Evolutionary conservation across 1,139 yeast genomes (phyloP).

Genomic region (Debaryomyces subglobosus): DNA sequence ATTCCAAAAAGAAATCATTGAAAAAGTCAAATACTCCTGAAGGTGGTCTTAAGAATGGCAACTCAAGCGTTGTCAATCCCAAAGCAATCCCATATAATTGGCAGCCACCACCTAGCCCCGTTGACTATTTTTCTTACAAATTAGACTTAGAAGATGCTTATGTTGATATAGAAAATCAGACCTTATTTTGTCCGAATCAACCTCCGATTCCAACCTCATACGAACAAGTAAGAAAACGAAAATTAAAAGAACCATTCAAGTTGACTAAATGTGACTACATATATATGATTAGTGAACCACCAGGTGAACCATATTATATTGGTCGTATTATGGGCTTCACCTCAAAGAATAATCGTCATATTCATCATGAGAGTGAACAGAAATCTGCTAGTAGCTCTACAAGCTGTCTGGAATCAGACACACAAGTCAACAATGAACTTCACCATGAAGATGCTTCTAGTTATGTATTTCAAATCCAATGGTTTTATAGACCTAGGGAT

Average conservation of each 20-base stretch:
- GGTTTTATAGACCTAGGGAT: constrained; percentile 92
- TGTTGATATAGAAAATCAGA: constrained; percentile 34
- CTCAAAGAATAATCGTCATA: constrained; percentile 26
- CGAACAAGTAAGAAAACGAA: constrained; percentile 18
- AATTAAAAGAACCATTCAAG: constrained; percentile 21
- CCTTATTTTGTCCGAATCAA: constrained; percentile 40
- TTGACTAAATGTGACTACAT: constrained; percentile 65
- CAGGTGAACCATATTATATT: constrained; percentile 92
- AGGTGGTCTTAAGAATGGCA: constrained; percentile 1
- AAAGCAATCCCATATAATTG: constrained; percentile 37
- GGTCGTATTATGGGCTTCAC: constrained; percentile 84
- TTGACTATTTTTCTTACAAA: constrained; percentile 42
- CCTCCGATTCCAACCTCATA: constrained; percentile 15
- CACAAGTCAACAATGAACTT: background rate
- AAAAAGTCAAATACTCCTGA: constrained; percentile 4
- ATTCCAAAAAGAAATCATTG: constrained; percentile 3
- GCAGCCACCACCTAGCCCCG: constrained; percentile 37
- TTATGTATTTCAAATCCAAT: constrained; percentile 72
- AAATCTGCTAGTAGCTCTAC: background rate
- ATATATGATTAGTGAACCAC: constrained; percentile 89
- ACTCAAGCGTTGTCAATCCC: constrained; percentile 3
- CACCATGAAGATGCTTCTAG: constrained; percentile 38
- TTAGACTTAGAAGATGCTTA: constrained; percentile 39
- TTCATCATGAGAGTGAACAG: background rate
- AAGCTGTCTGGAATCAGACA: background rate